Evolutionary conservation across 306 rosid species (phyloP).

Genomic region (Glycine tomentella): DNA sequence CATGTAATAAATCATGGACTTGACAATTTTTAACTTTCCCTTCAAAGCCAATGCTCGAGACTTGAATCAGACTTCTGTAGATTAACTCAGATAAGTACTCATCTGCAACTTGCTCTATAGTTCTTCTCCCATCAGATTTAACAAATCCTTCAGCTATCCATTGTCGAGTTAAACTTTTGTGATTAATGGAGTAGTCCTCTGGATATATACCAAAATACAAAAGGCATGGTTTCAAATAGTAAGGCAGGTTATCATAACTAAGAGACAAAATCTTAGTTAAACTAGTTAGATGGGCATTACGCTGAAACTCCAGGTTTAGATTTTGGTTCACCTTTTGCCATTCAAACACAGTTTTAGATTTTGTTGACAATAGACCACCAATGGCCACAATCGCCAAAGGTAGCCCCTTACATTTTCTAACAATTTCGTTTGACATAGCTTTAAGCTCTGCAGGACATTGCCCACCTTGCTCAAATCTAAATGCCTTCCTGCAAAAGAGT

Average conservation of each 20-base stretch:
- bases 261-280: conserved; percentile 8
- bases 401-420: conserved; percentile 10
- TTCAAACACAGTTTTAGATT: conserved; percentile 15
- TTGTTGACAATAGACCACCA: conserved; percentile 28
- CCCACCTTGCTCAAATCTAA: background rate
- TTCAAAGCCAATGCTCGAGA: background rate
- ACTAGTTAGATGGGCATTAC: conserved; percentile 12
- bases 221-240: conserved; percentile 10
- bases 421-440: background rate
- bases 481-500: conserved; percentile 32
- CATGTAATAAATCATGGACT: conserved; percentile 29
- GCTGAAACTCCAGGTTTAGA: background rate
- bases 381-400: conserved; percentile 34
- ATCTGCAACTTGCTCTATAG: conserved; percentile 8
- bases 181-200: background rate
- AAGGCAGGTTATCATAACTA: conserved; percentile 37
- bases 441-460: conserved; percentile 10
- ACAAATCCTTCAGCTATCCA: conserved; percentile 40
- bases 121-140: background rate
- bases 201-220: conserved; percentile 41
- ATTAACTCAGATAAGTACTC: conserved; percentile 23
- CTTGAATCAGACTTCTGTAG: conserved; percentile 30
- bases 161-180: background rate
- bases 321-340: background rate
- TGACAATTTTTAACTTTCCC: background rate